phyloP scores from a whole-genome alignment of 2,329 filamentous ascomycete species.

The Trichoderma brevicompactum region DNA sequence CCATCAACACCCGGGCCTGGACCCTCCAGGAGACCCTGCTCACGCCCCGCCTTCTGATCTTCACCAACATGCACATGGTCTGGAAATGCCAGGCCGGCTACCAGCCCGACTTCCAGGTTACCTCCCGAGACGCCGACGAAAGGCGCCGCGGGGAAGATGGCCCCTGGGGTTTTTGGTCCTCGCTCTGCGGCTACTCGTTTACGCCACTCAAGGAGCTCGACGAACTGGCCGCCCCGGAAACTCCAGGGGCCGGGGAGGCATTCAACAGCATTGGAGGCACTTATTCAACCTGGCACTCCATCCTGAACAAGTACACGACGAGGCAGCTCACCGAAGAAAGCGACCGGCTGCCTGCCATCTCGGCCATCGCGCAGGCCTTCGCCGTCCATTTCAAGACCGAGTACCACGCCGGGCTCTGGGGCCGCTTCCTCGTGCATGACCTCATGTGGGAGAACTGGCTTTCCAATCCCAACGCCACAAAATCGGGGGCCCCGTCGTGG shows the following conservation, averaged over 20 bases:
- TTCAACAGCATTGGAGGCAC: background rate
- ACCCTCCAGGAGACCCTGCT: conserved; percentile 12
- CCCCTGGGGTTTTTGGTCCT: conserved; percentile 4
- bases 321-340: conserved; percentile 10
- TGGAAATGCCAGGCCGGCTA: conserved; percentile 8
- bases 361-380: conserved; percentile 4
- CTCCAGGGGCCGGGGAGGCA: background rate
- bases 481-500: background rate
- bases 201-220: background rate
- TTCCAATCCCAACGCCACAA: conserved; percentile 11
- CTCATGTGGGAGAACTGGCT: conserved; percentile 14
- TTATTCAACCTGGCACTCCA: conserved; percentile 3
- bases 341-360: conserved; percentile 6
- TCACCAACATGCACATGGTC: conserved; percentile 14
- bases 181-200: conserved; percentile 14
- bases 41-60: conserved; percentile 5
- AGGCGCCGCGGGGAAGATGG: conserved; percentile 1
- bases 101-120: background rate
- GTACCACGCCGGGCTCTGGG: conserved; percentile 9
- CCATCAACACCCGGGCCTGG: conserved; percentile 6
- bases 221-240: background rate
- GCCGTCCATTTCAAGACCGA: conserved; percentile 4
- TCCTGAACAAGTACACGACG: background rate
- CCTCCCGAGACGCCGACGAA: background rate
- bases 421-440: background rate